Percentiles rank a stretch among this genome's conserved stretches.
Evolutionary conservation across 192 early-diverging fungal genomes (phyloP).

Genomic region (Coemansia interrupta): DNA sequence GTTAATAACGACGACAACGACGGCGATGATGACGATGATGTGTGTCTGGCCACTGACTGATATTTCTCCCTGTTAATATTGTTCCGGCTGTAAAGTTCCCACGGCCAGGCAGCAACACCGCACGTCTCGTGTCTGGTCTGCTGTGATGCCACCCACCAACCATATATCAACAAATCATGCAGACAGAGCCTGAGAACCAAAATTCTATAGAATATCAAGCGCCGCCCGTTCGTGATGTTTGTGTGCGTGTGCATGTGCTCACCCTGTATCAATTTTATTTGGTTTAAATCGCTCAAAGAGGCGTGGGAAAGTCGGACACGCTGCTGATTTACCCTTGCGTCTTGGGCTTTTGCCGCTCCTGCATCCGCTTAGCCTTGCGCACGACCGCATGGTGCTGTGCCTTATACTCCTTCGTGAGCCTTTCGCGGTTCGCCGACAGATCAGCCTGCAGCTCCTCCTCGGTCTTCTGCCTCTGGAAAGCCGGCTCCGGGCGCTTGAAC

Average conservation of each 20-base stretch:
- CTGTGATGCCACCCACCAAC: not conserved
- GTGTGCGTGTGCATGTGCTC: not conserved
- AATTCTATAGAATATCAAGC: too few species aligned
- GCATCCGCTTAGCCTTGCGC: conserved; percentile 29
- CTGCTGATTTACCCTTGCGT: not conserved
- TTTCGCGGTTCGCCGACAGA: conserved; percentile 14
- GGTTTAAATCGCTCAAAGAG: not conserved
- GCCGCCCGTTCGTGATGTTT: not conserved
- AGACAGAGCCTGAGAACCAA: too few species aligned
- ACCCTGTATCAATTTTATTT: not conserved
- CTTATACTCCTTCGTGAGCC: conserved; percentile 38
- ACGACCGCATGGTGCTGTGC: conserved; percentile 29
- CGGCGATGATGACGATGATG: not conserved
- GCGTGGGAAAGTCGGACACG: conserved; percentile 11
- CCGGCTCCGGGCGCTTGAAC: conserved; percentile 38
- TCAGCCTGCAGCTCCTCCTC: conserved; percentile 47
- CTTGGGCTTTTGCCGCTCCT: conserved; percentile 9
- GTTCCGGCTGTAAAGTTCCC: not conserved
- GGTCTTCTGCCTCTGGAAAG: conserved; percentile 48
- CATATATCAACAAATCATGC: not conserved
- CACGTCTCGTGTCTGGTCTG: too few species aligned
- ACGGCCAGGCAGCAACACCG: not conserved
- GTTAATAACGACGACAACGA: not conserved
- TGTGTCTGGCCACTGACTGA: not conserved
- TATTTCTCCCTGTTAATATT: not conserved